Base-by-base conservation (phyloP, 148 eudicot species). In the Rhododendron griersonianum region DNA sequence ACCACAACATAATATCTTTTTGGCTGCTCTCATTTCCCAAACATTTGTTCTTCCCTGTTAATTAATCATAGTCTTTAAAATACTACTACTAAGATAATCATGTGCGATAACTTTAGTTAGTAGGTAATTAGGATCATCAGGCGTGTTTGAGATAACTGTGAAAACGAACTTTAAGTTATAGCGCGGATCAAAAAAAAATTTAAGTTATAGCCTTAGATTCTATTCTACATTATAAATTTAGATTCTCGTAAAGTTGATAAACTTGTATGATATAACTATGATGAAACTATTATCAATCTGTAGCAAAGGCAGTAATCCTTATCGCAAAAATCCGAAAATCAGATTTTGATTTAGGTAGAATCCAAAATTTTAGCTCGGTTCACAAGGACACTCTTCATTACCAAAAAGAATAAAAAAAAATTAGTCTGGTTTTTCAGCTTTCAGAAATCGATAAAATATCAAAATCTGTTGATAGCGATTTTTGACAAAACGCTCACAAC, bases 1-100 rank as follows among this genome's bases (percentile, higher is more conserved):
- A 87, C 87, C 81, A 81, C 37, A 84, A 35, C 65, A 81, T 71
- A 51, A n/a, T 39, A 81, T 57, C 84, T 50, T 84, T 83, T 67
- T 87, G 81, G 87, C 83, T 84, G 89, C 75, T 87, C 55, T 87
- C 57, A 51, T 84, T 69, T 87, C 55, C 35, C 45, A 79, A 80
- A 37, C 89, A 84, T 45, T 73, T 87, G 84, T 73, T 16, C 44
- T 71, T 83, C 19, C 18, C 48, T 69, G 63, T 16, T 65, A 48
- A 83, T 47, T 65, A 48, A 83, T 47, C 16, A 19, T 65, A 65
- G 77, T 83, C 30, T 13, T 13, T 41, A 44, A 6, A 10, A 63
- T 35, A 59, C 6, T 82, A n/a, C 9, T 37, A n/a, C 18, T 37
- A n/a, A 39, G 15, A 11, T 45, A 44, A 25, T 23, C 28, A 45